Evolutionary conservation across 2,329 filamentous ascomycete species (phyloP).

Genomic region (Alternaria triticimaculans): DNA sequence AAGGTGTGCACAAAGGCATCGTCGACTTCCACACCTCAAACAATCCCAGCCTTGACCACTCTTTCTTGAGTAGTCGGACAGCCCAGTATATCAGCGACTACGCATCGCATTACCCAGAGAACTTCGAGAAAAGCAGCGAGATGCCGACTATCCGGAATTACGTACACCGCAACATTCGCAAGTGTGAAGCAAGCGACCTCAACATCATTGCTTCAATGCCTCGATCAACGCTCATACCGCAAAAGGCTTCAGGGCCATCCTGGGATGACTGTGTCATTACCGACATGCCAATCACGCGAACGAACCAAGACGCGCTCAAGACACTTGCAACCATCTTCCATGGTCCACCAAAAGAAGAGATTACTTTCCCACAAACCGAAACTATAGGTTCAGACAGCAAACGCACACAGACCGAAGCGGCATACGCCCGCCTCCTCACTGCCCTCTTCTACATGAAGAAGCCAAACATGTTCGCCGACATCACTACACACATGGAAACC

Average conservation of each 20-base stretch:
- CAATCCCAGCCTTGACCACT: constrained; percentile 58
- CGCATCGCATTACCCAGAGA: constrained; percentile 61
- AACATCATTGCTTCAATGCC: constrained; percentile 65
- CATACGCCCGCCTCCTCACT: constrained; percentile 62
- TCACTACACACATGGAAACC: constrained; percentile 62
- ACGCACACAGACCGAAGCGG: constrained; percentile 55
- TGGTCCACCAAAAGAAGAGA: constrained; percentile 53
- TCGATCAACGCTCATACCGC: constrained; percentile 59
- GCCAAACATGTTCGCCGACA: constrained; percentile 59
- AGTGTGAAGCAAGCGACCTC: constrained; percentile 63
- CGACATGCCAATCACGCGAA: constrained; percentile 59
- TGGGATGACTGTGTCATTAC: constrained; percentile 53
- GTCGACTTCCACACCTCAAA: constrained; percentile 58
- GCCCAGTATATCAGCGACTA: constrained; percentile 66
- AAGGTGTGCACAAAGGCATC: constrained; percentile 59
- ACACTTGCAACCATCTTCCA: constrained; percentile 63
- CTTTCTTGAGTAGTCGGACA: constrained; percentile 61
- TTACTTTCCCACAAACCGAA: constrained; percentile 46
- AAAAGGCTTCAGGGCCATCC: constrained; percentile 44
- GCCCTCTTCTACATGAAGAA: constrained; percentile 61
- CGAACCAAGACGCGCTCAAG: constrained; percentile 61
- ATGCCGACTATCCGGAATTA: constrained; percentile 56
- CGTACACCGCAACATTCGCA: constrained; percentile 58
- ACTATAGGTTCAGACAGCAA: constrained; percentile 27
- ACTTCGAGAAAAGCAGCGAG: constrained; percentile 58